These are phyloP conservation scores for Gastrolobium bilobum DNA, from an alignment of 306 rosid species.

Conservation along the genomic window DNA sequence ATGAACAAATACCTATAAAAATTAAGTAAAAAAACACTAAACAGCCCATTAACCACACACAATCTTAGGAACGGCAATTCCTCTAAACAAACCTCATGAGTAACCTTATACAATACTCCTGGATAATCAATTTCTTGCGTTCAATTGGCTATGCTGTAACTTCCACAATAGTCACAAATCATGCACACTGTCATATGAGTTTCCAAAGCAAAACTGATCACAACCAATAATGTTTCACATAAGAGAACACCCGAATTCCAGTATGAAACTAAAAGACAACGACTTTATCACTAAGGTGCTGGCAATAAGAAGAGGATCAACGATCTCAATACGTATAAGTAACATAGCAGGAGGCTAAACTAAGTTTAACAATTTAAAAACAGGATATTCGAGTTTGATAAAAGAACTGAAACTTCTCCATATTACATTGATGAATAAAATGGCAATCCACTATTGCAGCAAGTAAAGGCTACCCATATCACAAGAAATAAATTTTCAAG, in stretches of 20 bases:
- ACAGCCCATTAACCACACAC: conserved; percentile 27
- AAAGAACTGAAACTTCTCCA: background rate
- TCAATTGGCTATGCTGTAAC: background rate
- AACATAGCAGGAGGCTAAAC: background rate
- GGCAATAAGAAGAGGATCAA: background rate
- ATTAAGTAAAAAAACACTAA: conserved; percentile 3
- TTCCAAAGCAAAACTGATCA: conserved; percentile 3
- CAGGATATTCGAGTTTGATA: background rate
- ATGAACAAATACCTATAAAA: background rate
- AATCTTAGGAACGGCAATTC: background rate
- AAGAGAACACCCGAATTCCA: conserved; percentile 32
- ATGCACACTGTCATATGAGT: conserved; percentile 8
- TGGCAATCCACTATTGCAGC: background rate
- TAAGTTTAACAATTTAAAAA: background rate
- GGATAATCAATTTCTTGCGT: conserved; percentile 24
- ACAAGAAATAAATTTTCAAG: background rate
- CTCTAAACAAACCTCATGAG: conserved; percentile 1
- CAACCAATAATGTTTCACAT: conserved; percentile 6
- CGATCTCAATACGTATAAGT: conserved; percentile 26
- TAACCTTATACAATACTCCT: conserved; percentile 2
- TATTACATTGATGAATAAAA: background rate
- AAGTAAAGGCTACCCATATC: background rate
- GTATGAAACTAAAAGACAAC: conserved; percentile 27
- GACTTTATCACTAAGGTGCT: background rate
- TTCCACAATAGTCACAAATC: conserved; percentile 26